Conservation (phyloP, 768 basidiomycete genomes). For the Phlebiopsis gigantea region DNA sequence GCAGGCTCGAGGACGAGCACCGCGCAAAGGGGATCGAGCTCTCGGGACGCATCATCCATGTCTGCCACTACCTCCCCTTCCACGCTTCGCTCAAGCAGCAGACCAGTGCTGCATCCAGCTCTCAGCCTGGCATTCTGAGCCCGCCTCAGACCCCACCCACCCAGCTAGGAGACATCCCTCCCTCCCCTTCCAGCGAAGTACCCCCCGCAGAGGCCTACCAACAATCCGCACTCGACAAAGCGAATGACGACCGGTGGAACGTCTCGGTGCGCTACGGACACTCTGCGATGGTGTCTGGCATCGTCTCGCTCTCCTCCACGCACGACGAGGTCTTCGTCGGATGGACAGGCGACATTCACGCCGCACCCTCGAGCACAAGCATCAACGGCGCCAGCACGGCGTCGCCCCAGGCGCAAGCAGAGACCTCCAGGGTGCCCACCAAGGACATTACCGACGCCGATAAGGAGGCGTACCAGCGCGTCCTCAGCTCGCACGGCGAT, state of each 20-base stretch:
- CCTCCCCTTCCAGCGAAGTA: constrained; percentile 18
- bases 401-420: constrained; percentile 17
- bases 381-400: constrained; percentile 1
- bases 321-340: constrained; percentile 92
- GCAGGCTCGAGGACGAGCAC: constrained; percentile 67
- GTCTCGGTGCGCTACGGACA: constrained; percentile 82
- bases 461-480: constrained; percentile 57
- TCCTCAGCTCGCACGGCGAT: constrained; percentile 39
- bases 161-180: constrained; percentile 42
- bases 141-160: constrained; percentile 79
- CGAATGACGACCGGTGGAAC: constrained; percentile 49
- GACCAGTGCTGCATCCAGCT: not conserved
- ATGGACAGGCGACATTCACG: constrained; percentile 86
- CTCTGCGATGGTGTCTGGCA: constrained; percentile 92
- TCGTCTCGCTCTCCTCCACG: constrained; percentile 73
- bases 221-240: not conserved
- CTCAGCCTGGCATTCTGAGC: constrained; percentile 46
- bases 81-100: constrained; percentile 45
- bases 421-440: constrained; percentile 35
- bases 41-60: constrained; percentile 86
- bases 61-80: constrained; percentile 87
- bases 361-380: constrained; percentile 34
- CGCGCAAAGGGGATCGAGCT: constrained; percentile 64
- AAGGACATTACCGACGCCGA: constrained; percentile 56
- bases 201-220: constrained; percentile 16